Evolutionary conservation across 164 flowering plant species (phyloP).

Genomic region (Aristolochia fimbriata): DNA sequence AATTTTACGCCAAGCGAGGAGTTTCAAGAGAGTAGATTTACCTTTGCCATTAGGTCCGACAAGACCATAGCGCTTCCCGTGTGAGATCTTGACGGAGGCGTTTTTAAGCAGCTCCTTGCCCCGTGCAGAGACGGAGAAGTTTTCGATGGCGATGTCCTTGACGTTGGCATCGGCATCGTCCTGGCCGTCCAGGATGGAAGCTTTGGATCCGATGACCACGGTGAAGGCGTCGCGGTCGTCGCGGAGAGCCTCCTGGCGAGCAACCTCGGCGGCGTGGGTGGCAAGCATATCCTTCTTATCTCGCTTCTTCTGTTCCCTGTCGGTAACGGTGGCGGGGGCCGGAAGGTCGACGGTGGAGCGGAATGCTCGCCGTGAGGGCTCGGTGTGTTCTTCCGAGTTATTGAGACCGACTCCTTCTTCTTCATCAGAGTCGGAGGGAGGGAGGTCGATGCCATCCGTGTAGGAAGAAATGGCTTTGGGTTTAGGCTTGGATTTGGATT

Average conservation of each 20-base stretch:
- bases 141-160: constrained; percentile 13
- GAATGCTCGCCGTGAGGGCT: neutral
- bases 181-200: constrained; percentile 4
- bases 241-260: constrained; percentile 52
- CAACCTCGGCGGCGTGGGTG: constrained; percentile 39
- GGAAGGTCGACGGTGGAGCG: constrained; percentile 7
- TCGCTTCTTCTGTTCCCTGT: constrained; percentile 66
- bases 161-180: constrained; percentile 15
- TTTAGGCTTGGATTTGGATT: constrained; percentile 21
- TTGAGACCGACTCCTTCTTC: constrained; percentile 41
- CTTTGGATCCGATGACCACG: constrained; percentile 12
- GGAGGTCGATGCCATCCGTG: constrained; percentile 66
- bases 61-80: constrained; percentile 21
- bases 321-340: constrained; percentile 27
- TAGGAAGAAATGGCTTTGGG: constrained; percentile 44
- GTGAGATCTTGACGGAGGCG: constrained; percentile 12
- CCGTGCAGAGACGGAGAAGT: constrained; percentile 14
- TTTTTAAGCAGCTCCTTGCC: constrained; percentile 15
- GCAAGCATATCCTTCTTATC: constrained; percentile 60
- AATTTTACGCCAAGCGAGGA: constrained; percentile 86
- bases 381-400: constrained; percentile 14
- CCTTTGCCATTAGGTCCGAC: constrained; percentile 89
- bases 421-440: constrained; percentile 52
- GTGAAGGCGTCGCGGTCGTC: constrained; percentile 73
- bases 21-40: constrained; percentile 69